phyloP scores from a whole-genome alignment of 306 rosid genomes.

The Castanea sativa region DNA sequence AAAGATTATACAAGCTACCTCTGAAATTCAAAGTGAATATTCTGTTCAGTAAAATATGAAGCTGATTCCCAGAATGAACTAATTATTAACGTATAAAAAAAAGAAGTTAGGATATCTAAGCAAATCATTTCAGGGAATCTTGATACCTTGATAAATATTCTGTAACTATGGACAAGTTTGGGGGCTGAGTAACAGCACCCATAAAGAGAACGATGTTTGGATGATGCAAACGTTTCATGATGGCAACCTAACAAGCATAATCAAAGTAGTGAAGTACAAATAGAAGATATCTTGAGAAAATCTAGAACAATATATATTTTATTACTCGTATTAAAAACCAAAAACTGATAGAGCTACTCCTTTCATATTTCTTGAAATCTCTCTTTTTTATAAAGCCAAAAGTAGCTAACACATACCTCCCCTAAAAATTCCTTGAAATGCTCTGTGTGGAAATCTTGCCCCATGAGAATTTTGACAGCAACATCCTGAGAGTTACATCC shows the following conservation, averaged over 20 bases:
- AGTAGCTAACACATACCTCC: constrained; percentile 53
- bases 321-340: constrained; percentile 2
- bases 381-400: neutral
- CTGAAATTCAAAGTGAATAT: constrained; percentile 51
- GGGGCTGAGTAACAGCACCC: constrained; percentile 95
- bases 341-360: neutral
- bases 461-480: constrained; percentile 93
- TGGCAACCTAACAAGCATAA: constrained; percentile 64
- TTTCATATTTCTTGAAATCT: neutral
- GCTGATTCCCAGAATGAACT: neutral
- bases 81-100: neutral
- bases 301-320: neutral
- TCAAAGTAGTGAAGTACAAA: constrained; percentile 26
- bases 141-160: constrained; percentile 88
- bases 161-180: constrained; percentile 89
- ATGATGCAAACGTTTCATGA: constrained; percentile 87
- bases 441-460: constrained; percentile 73
- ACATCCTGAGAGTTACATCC: constrained; percentile 64
- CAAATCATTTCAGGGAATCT: constrained; percentile 18
- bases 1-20: constrained; percentile 87
- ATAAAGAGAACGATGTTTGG: constrained; percentile 92
- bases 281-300: neutral
- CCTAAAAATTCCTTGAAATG: constrained; percentile 70
- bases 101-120: neutral
- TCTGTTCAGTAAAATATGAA: constrained; percentile 17